Conservation (phyloP, 78 protist species). For the Chrysochromulina parva region DNA sequence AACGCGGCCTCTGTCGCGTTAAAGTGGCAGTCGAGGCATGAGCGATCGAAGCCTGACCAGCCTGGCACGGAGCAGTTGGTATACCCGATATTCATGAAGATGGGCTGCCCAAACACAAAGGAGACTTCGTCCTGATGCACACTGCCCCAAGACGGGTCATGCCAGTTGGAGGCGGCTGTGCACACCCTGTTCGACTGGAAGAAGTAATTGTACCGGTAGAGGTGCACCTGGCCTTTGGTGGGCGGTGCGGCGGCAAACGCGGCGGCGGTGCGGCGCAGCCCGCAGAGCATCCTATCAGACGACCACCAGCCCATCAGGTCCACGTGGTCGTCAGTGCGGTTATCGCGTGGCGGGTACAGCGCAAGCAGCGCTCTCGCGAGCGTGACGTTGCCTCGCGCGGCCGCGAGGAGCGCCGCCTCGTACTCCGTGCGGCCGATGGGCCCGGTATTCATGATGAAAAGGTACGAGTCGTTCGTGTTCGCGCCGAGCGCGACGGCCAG, state of each 20-base stretch:
- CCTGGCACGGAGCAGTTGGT: not conserved
- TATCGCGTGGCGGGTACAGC: too few relatives aligned
- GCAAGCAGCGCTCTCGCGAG: too few relatives aligned
- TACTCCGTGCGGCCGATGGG: too few relatives aligned
- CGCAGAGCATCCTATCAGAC: too few relatives aligned
- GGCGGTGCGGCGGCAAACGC: too few relatives aligned
- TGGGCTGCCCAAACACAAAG: constrained; percentile 3
- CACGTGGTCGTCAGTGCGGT: too few relatives aligned
- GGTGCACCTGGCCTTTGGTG: not conserved
- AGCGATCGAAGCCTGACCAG: not conserved
- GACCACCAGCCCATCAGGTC: too few relatives aligned
- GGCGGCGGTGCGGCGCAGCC: too few relatives aligned
- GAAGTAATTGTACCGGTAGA: not conserved
- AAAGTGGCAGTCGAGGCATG: not conserved
- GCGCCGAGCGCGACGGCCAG: not conserved
- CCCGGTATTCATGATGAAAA: not conserved
- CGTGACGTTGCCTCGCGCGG: too few relatives aligned
- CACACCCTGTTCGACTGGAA: not conserved
- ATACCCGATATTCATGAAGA: constrained; percentile 10
- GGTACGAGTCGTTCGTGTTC: constrained; percentile 15
- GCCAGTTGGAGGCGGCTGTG: not conserved
- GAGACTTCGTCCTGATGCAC: constrained; percentile 20
- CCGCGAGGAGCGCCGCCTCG: too few relatives aligned
- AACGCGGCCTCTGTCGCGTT: not conserved
- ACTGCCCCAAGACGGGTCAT: not conserved